Evolutionary conservation across 257 asterid genomes (phyloP).

Genomic region (Craterostigma plantagineum): DNA sequence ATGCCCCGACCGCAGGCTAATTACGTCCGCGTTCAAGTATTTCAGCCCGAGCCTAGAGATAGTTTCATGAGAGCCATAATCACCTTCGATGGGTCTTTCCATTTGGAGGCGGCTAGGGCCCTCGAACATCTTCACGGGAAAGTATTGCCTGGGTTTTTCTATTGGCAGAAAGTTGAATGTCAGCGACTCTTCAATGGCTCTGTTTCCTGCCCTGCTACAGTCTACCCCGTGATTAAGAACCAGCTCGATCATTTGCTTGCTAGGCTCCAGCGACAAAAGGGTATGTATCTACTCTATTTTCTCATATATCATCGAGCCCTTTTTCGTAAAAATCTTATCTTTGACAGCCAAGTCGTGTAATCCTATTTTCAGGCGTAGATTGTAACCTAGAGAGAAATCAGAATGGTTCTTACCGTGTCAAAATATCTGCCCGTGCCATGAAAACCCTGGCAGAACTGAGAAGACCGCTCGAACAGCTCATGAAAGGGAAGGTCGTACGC

Average conservation of each 20-base stretch:
- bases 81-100: conserved; percentile 66
- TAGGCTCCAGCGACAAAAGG: conserved; percentile 24
- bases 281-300: conserved; percentile 20
- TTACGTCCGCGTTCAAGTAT: conserved; percentile 54
- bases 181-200: conserved; percentile 53
- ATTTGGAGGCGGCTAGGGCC: conserved; percentile 85
- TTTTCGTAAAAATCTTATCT: not conserved
- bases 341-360: not conserved
- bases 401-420: conserved; percentile 53
- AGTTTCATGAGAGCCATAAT: conserved; percentile 41
- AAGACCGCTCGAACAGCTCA: conserved; percentile 47
- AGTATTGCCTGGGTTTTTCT: conserved; percentile 51
- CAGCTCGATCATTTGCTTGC: conserved; percentile 34
- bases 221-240: conserved; percentile 38
- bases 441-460: conserved; percentile 61
- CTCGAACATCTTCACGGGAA: conserved; percentile 65
- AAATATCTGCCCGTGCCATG: conserved; percentile 71
- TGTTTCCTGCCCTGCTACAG: conserved; percentile 67
- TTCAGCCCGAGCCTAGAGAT: conserved; percentile 37
- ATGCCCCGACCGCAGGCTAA: conserved; percentile 55
- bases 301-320: not conserved
- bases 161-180: conserved; percentile 84
- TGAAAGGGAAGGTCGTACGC: conserved; percentile 45
- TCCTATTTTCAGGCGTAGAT: conserved; percentile 49
- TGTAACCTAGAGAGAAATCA: conserved; percentile 33